phyloP scores from a whole-genome alignment of 306 rosid genomes.

The Trifolium repens region DNA sequence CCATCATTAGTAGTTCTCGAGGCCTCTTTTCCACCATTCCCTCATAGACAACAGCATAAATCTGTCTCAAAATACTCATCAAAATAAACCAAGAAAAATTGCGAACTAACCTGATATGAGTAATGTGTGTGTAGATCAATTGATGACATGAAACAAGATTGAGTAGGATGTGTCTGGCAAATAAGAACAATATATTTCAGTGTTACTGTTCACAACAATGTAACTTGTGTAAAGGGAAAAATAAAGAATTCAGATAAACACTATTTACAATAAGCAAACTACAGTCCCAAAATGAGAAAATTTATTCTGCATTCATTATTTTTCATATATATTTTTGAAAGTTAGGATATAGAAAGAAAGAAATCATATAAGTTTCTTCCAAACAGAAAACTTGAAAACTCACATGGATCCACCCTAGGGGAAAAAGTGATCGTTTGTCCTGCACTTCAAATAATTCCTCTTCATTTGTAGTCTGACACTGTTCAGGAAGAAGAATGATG shows the following conservation, averaged over 20 bases:
- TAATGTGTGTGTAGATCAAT: slow-evolving; percentile 98
- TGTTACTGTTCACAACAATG: slow-evolving; percentile 4
- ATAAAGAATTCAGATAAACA: slow-evolving; percentile 22
- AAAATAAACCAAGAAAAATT: slow-evolving; percentile 6
- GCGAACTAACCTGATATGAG: slow-evolving; percentile 86
- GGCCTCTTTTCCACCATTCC: slow-evolving; percentile 30
- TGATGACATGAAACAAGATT: slow-evolving; percentile 99
- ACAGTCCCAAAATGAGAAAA: slow-evolving; percentile 17
- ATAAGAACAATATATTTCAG: slow-evolving; percentile 40
- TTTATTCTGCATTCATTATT: slow-evolving; percentile 8
- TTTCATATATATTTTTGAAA: not conserved
- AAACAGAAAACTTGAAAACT: slow-evolving; percentile 46
- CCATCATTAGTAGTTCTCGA: slow-evolving; percentile 15
- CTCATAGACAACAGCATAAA: not conserved
- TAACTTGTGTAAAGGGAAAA: slow-evolving; percentile 8
- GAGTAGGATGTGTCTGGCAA: slow-evolving; percentile 96
- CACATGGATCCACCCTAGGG: slow-evolving; percentile 99
- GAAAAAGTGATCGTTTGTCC: slow-evolving; percentile 88
- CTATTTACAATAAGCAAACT: not conserved
- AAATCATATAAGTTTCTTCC: slow-evolving; percentile 18
- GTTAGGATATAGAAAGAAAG: slow-evolving; percentile 17
- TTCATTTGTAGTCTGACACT: slow-evolving; percentile 94
- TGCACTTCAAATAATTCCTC: slow-evolving; percentile 98
- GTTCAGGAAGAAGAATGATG: slow-evolving; percentile 47
- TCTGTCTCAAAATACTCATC: not conserved